These are phyloP conservation scores for Oleoguttula mirabilis DNA, from an alignment of 495 filamentous ascomycete genomes.

Conservation along the genomic window DNA sequence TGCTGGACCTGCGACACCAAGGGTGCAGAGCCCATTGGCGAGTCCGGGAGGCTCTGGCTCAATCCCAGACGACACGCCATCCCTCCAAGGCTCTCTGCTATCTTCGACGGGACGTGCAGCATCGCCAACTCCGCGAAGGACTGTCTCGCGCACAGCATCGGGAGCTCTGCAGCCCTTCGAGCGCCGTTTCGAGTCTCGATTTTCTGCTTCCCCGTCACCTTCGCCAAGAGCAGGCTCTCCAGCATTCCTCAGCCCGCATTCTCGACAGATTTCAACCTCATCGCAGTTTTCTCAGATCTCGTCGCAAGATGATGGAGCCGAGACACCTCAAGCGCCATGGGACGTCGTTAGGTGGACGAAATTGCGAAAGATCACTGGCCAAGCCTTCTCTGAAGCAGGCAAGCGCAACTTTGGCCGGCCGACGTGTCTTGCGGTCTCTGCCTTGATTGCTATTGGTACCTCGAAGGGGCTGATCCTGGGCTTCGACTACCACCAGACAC, in stretches of 20 bases:
- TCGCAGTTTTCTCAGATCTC: conserved; percentile 17
- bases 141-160: conserved; percentile 43
- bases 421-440: conserved; percentile 81
- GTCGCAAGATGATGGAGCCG: conserved; percentile 24
- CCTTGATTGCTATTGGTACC: conserved; percentile 81
- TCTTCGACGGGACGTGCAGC: conserved; percentile 65
- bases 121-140: conserved; percentile 32
- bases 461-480: conserved; percentile 87
- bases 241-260: conserved; percentile 61
- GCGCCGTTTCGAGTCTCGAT: conserved; percentile 78
- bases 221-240: conserved; percentile 66
- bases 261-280: conserved; percentile 59
- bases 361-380: conserved; percentile 72
- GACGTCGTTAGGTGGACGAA: conserved; percentile 96
- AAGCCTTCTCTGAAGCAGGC: conserved; percentile 89
- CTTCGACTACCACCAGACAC: conserved; percentile 92
- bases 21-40: conserved; percentile 10
- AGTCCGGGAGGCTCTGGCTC: conserved; percentile 43
- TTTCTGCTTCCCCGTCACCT: conserved; percentile 46
- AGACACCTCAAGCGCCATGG: conserved; percentile 66
- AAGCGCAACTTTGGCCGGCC: conserved; percentile 86
- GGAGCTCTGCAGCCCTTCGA: conserved; percentile 88
- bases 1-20: conserved; percentile 5
- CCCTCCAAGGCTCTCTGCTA: conserved; percentile 67
- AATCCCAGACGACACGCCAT: conserved; percentile 80